Conservation (phyloP, 1,139 yeast genomes). For the Hansenula lynferdii region DNA sequence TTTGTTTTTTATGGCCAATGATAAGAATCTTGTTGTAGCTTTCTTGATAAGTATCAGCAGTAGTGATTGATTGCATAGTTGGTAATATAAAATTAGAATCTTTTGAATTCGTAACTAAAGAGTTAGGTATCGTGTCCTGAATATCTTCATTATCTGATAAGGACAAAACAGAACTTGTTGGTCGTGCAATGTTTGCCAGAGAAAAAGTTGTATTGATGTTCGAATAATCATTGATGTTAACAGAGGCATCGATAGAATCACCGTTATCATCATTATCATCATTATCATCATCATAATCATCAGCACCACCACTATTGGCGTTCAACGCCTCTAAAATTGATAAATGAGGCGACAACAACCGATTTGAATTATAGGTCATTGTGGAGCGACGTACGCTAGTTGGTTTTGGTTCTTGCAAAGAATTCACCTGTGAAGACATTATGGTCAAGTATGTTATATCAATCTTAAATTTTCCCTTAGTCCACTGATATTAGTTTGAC, state of each 20-base stretch:
- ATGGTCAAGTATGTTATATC: too few species aligned
- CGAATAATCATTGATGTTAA: too few species aligned
- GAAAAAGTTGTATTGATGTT: too few species aligned
- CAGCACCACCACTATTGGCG: conserved; percentile 4
- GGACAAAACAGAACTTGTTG: conserved; percentile 24
- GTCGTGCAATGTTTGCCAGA: conserved; percentile 15
- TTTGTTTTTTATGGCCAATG: conserved; percentile 19
- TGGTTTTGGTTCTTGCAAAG: background rate
- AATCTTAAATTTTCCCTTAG: too few species aligned
- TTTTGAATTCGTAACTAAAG: too few species aligned
- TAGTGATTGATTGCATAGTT: background rate
- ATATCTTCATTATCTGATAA: conserved; percentile 22
- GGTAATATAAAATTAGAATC: conserved; percentile 1
- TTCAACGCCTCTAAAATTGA: conserved; percentile 18
- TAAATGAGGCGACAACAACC: conserved; percentile 20
- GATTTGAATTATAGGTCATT: conserved; percentile 4
- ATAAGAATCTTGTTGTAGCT: conserved; percentile 21
- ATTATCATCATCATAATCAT: background rate
- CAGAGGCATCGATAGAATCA: too few species aligned
- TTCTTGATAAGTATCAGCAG: background rate
- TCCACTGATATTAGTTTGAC: too few species aligned
- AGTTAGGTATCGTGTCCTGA: too few species aligned
- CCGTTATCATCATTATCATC: background rate
- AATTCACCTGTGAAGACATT: too few species aligned
- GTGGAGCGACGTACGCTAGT: background rate